phyloP scores from a whole-genome alignment of 441 rosid species.

The Bruguiera hainesii region DNA sequence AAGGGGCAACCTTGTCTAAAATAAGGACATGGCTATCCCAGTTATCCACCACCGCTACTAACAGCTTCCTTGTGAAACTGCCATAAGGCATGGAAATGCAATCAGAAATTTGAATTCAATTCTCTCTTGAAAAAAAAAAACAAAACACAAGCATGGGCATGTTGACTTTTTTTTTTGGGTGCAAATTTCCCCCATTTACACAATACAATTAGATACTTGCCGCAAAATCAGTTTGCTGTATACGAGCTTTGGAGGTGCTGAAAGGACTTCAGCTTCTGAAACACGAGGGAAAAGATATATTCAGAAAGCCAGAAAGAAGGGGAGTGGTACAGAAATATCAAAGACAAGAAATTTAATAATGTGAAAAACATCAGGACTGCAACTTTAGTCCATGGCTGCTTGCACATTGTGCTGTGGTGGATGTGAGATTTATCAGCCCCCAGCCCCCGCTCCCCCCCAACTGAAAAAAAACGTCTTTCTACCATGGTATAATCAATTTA shows the following conservation, averaged over 20 bases:
- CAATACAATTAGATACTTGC: conserved; percentile 29
- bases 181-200: conserved; percentile 5
- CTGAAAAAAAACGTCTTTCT: no score
- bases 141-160: no score
- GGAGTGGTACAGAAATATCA: no score
- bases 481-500: no score
- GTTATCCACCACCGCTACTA: conserved; percentile 73
- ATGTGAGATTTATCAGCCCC: no score
- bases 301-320: not conserved
- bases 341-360: no score
- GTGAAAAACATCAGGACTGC: no score
- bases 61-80: conserved; percentile 89
- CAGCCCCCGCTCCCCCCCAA: no score
- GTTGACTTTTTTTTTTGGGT: no score
- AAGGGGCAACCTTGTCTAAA: conserved; percentile 69
- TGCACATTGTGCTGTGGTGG: no score
- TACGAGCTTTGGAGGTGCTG: conserved; percentile 96
- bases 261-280: conserved; percentile 91
- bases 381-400: no score
- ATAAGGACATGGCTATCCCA: conserved; percentile 76
- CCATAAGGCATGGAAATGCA: conserved; percentile 20
- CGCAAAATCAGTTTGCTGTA: conserved; percentile 88
- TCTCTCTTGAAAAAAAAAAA: not conserved
- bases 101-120: conserved; percentile 4
- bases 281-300: conserved; percentile 14